Base-by-base conservation (phyloP, 306 rosid genomes). In the Fagus crenata region DNA sequence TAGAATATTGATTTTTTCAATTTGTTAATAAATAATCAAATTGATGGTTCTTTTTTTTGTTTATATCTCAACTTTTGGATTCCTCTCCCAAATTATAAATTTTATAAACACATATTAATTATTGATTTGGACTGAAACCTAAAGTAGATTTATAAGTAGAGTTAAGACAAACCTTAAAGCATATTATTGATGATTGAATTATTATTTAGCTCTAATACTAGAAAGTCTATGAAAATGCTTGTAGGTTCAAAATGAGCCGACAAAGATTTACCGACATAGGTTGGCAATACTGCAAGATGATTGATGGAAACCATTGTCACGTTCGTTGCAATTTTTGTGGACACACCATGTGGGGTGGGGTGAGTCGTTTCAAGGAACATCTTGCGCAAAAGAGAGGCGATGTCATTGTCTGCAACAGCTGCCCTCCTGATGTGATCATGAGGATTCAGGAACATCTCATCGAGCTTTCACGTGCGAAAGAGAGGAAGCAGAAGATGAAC, bases 261-360 rank as follows among this genome's bases (percentile, higher is more conserved):
- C 59, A 37, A 49, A 31, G 41, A 32, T 5, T 51, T 41, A 49
- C 43, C 4, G 75, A 71, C 41, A 49, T 46, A 32, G 75, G 59
- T 32, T 71, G 75, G 75, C 56, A 71, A 49, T 49, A 32, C 61
- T 71, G 75, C 59, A 49, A 9, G 28, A 49, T 49, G 59, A 39
- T 71, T 71, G 75, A 51, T 33, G n/a, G 9, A 33, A 71, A 49
- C 22, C 42, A 40, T 53, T 12, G 59, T 49, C 75, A 71, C 49
- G 75, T 71, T 13, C 35, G 75, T 51, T 71, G 75, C 60, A 70
- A 32, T 49, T 49, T 22, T 6, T 71, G 75, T 51, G 61, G 75
- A 71, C 75, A 71, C 75, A 71, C 60, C 17, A 71, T 49, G 75
- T 71, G 75, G 75, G 75, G 75, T 32, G 61, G 75, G 4, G 59